These are phyloP conservation scores for Quercus lobata DNA, from an alignment of 331 rosid genomes.

Conservation along the genomic window DNA sequence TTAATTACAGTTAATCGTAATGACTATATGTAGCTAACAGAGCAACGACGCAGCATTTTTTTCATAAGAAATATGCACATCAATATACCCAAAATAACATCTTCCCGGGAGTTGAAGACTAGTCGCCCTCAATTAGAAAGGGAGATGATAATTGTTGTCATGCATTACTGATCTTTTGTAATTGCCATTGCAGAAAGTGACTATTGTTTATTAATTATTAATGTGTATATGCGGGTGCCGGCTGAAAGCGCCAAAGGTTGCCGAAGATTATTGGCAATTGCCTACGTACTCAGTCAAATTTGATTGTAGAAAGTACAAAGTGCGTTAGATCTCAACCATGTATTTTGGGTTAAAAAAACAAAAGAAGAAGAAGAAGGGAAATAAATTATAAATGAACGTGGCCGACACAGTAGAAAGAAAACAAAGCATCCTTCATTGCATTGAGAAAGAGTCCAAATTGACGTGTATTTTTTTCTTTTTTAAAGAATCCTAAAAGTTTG, in stretches of 20 bases:
- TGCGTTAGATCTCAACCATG: neutral
- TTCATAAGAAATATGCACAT: too few relatives aligned
- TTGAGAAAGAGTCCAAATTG: neutral
- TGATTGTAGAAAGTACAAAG: too few relatives aligned
- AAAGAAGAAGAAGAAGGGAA: neutral
- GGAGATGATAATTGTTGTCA: neutral
- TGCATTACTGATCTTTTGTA: neutral
- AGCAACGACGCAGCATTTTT: too few relatives aligned
- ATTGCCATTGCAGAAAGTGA: neutral
- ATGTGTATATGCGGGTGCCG: too few relatives aligned
- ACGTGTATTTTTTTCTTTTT: too few relatives aligned
- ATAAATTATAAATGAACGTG: too few relatives aligned
- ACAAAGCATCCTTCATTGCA: neutral
- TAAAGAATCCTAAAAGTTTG: too few relatives aligned
- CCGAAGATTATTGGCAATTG: neutral
- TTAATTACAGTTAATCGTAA: too few relatives aligned
- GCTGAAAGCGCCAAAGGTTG: neutral
- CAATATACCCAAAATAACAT: too few relatives aligned
- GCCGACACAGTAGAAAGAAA: neutral
- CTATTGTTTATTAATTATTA: neutral
- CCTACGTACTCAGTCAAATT: too few relatives aligned
- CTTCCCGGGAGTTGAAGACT: neutral
- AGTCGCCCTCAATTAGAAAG: neutral
- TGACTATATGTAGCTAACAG: fast-evolving
- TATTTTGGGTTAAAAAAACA: neutral